Evolutionary conservation across 164 flowering plant genomes (phyloP).

Genomic region (Umbellularia californica): DNA sequence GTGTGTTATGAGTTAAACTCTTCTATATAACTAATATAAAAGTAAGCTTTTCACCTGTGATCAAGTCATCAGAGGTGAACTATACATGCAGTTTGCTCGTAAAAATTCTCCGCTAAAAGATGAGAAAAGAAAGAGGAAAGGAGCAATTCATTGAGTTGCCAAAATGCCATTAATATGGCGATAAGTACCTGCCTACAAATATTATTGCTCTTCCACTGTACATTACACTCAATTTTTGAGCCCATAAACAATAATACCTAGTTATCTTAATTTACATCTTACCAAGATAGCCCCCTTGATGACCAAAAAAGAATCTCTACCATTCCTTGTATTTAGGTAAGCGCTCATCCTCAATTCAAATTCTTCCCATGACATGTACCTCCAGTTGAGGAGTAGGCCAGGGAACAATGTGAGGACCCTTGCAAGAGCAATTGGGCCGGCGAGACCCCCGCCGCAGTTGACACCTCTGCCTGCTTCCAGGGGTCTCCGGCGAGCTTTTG

Average conservation of each 20-base stretch:
- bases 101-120: too few species aligned
- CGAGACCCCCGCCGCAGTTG: slow-evolving; percentile 37
- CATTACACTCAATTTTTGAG: not conserved
- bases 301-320: not conserved
- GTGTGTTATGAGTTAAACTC: too few species aligned
- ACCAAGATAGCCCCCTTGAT: not conserved
- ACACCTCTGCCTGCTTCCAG: slow-evolving; percentile 16
- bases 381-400: slow-evolving; percentile 51
- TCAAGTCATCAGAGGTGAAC: too few species aligned
- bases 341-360: not conserved
- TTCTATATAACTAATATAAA: too few species aligned
- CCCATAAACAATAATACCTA: too few species aligned
- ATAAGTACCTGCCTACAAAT: not conserved
- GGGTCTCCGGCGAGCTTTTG: slow-evolving; percentile 26
- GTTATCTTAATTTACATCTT: not conserved
- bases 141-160: not conserved
- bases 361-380: slow-evolving; percentile 12
- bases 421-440: slow-evolving; percentile 48
- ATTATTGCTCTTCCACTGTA: not conserved
- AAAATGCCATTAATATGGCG: not conserved
- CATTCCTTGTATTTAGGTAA: not conserved
- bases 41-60: too few species aligned
- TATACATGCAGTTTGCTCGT: too few species aligned
- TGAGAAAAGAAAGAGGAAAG: too few species aligned
- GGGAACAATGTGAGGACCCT: slow-evolving; percentile 54